These are phyloP conservation scores for Stephanodiscus minutulus DNA, from an alignment of 108 stramenopile genomes.

Conservation along the genomic window DNA sequence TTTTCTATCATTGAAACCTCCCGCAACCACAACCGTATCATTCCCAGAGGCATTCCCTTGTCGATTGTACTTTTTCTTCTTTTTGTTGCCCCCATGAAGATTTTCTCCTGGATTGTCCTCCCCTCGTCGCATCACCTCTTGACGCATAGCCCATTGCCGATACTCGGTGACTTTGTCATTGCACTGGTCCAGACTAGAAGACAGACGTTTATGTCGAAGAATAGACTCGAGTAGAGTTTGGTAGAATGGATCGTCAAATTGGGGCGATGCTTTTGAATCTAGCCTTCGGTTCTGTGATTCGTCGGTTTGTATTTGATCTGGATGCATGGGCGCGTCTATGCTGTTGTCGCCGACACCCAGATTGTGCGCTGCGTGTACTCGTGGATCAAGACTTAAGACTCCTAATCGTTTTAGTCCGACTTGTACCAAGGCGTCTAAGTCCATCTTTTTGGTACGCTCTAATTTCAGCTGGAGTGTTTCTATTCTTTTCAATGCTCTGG, in stretches of 20 bases:
- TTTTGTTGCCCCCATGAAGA: slow-evolving; percentile 7
- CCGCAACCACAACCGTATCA: slow-evolving; percentile 33
- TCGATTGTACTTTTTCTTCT: slow-evolving; percentile 38
- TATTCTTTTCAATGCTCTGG: slow-evolving; percentile 21
- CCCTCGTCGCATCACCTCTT: slow-evolving; percentile 30
- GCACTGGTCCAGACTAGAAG: slow-evolving; percentile 58
- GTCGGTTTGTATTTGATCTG: slow-evolving; percentile 6
- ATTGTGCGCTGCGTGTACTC: neutral
- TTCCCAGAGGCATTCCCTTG: slow-evolving; percentile 19
- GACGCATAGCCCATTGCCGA: slow-evolving; percentile 58
- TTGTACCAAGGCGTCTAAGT: slow-evolving; percentile 51
- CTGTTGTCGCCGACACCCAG: slow-evolving; percentile 1
- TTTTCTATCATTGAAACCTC: slow-evolving; percentile 14
- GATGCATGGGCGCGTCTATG: neutral
- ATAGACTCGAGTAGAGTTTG: slow-evolving; percentile 52
- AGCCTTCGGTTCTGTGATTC: slow-evolving; percentile 5
- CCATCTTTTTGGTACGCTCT: slow-evolving; percentile 46
- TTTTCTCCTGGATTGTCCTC: slow-evolving; percentile 10
- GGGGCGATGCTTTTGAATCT: slow-evolving; percentile 3
- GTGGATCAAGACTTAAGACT: slow-evolving; percentile 53
- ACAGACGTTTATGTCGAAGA: slow-evolving; percentile 66
- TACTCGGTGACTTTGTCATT: slow-evolving; percentile 77
- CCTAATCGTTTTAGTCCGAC: slow-evolving; percentile 62
- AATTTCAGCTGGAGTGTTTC: slow-evolving; percentile 31
- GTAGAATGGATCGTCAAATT: slow-evolving; percentile 36